phyloP scores from a whole-genome alignment of 140 eudicot species.

The Stevia rebaudiana region DNA sequence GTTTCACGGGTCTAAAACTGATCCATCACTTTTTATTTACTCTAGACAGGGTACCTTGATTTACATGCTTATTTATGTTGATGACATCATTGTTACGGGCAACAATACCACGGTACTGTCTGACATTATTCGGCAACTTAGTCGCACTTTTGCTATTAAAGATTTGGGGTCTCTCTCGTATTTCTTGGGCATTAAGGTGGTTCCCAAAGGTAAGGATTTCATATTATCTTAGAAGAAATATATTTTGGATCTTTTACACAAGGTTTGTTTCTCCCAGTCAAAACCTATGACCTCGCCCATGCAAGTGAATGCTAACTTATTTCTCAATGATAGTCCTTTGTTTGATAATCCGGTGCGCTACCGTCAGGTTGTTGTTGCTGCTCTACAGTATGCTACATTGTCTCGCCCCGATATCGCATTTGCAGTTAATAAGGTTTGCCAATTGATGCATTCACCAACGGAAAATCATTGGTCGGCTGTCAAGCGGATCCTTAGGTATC shows the following conservation, averaged over 20 bases:
- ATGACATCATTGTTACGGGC: background rate
- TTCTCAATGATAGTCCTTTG: background rate
- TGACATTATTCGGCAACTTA: background rate
- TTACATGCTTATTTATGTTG: background rate
- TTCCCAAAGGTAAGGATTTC: background rate
- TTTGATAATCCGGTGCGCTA: background rate
- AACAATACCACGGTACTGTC: background rate
- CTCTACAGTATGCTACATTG: background rate
- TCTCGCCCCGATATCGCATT: background rate
- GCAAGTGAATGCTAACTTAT: background rate
- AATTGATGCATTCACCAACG: background rate
- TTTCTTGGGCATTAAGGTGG: background rate
- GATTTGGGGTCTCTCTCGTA: background rate
- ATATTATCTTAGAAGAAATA: background rate
- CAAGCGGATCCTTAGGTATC: background rate
- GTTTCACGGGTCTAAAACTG: background rate
- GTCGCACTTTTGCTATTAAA: background rate
- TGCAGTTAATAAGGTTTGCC: too few species aligned
- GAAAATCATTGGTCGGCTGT: background rate
- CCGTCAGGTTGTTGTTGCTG: background rate
- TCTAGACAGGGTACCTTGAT: background rate
- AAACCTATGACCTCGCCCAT: background rate
- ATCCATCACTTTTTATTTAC: background rate
- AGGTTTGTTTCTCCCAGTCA: background rate
- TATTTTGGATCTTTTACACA: background rate